Percentiles rank a stretch among this genome's conserved stretches.
Evolutionary conservation across 1,284 basidiomycete species (phyloP).

Genomic region (Kwoniella shivajii): DNA sequence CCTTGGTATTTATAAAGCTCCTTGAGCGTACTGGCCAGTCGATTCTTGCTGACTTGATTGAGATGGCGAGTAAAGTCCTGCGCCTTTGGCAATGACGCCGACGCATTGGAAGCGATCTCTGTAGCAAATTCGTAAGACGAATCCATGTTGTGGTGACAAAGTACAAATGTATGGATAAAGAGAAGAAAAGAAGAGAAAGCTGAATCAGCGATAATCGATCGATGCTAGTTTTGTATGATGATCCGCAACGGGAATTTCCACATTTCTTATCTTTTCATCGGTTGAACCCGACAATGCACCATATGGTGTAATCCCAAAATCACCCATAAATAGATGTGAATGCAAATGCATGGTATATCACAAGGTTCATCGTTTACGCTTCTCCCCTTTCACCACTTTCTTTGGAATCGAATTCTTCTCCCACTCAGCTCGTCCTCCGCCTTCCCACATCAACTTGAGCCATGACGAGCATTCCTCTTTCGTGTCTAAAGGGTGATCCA

Average conservation of each 20-base stretch:
- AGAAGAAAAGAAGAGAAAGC: not conserved
- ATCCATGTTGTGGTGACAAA: conserved; percentile 39
- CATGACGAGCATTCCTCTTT: conserved; percentile 69
- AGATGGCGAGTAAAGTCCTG: conserved; percentile 65
- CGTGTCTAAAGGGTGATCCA: conserved; percentile 68
- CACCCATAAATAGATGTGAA: not conserved
- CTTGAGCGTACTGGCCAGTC: conserved; percentile 66
- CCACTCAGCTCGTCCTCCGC: conserved; percentile 27
- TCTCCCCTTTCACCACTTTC: conserved; percentile 22
- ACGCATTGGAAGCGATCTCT: not conserved
- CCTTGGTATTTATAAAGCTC: conserved; percentile 49
- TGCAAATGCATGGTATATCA: conserved; percentile 12
- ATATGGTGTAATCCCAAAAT: conserved; percentile 1
- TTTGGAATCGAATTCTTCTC: conserved; percentile 16
- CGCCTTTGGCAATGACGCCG: conserved; percentile 47
- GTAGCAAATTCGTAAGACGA: conserved; percentile 33
- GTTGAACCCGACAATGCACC: not conserved
- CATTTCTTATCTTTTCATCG: too few relatives aligned
- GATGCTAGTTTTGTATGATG: not conserved
- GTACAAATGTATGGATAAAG: not conserved
- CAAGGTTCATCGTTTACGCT: conserved; percentile 25
- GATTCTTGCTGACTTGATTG: conserved; percentile 61
- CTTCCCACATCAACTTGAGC: conserved; percentile 58
- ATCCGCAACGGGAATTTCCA: too few relatives aligned
- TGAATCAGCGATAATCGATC: conserved; percentile 5